A percentile compares a stretch with the other conserved stretches of the same genome.
Conservation (phyloP, 345 rosid genomes). For the Hibiscus tridactylites region DNA sequence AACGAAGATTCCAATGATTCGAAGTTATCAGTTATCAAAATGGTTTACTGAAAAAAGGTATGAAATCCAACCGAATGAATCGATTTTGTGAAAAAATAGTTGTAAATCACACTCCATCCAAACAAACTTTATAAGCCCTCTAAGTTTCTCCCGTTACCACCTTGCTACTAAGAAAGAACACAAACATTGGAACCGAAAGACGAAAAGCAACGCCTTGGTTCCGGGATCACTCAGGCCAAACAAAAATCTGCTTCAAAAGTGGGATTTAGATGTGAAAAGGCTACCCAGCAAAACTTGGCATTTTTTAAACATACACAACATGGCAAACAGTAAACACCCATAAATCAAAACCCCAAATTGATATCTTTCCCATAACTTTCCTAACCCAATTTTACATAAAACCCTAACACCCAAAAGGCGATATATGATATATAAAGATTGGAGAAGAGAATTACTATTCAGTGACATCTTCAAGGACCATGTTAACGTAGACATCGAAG, state of each 20-base stretch:
- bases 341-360: background rate
- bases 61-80: too few relatives aligned
- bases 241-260: background rate
- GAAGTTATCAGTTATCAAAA: too few relatives aligned
- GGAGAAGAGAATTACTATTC: slow-evolving; percentile 35
- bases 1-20: too few relatives aligned
- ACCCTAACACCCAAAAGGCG: too few relatives aligned
- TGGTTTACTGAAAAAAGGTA: too few relatives aligned
- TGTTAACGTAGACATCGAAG: slow-evolving; percentile 75
- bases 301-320: background rate
- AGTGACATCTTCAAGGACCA: slow-evolving; percentile 71
- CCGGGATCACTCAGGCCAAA: too few relatives aligned
- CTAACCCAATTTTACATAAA: background rate
- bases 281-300: background rate
- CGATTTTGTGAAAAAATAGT: too few relatives aligned
- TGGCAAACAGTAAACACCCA: too few relatives aligned
- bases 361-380: background rate
- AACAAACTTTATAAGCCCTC: background rate
- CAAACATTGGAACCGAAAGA: background rate
- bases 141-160: background rate
- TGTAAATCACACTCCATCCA: too few relatives aligned
- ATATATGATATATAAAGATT: background rate
- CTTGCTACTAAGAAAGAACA: background rate
- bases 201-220: too few relatives aligned
- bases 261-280: too few relatives aligned